Evolutionary conservation across 2,329 filamentous ascomycete genomes (phyloP).

Genomic region (Cytospora piceae): DNA sequence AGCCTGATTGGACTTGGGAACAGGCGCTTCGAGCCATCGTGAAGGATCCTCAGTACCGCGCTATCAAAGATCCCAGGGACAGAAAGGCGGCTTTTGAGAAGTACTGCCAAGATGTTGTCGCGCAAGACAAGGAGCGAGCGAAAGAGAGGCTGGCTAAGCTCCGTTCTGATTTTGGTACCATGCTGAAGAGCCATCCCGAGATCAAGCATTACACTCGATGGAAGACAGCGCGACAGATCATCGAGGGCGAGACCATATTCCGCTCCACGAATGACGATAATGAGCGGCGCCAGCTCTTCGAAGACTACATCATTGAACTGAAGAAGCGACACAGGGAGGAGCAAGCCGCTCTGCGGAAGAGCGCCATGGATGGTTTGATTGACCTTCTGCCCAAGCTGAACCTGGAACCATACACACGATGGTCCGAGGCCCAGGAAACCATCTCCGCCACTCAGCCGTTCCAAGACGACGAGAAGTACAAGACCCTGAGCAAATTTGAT

Average conservation of each 20-base stretch:
- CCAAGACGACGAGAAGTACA: slow-evolving; percentile 81
- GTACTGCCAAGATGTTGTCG: slow-evolving; percentile 85
- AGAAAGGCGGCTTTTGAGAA: slow-evolving; percentile 92
- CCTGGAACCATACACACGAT: slow-evolving; percentile 90
- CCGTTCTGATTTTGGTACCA: slow-evolving; percentile 89
- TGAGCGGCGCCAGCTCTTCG: slow-evolving; percentile 87
- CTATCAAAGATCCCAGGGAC: slow-evolving; percentile 90
- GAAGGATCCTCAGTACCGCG: slow-evolving; percentile 89
- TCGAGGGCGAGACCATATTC: slow-evolving; percentile 95
- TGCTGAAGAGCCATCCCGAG: slow-evolving; percentile 95
- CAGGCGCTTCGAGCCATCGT: slow-evolving; percentile 84
- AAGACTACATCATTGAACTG: slow-evolving; percentile 87
- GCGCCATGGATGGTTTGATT: slow-evolving; percentile 82
- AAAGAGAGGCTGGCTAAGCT: slow-evolving; percentile 92
- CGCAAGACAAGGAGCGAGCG: slow-evolving; percentile 91
- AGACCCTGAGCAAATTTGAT: slow-evolving; percentile 83
- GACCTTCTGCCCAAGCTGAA: slow-evolving; percentile 78
- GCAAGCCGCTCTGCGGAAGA: slow-evolving; percentile 72
- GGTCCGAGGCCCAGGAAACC: slow-evolving; percentile 84
- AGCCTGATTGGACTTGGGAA: slow-evolving; percentile 92
- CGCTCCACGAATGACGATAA: slow-evolving; percentile 85
- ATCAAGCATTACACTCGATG: slow-evolving; percentile 97
- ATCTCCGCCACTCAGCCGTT: slow-evolving; percentile 80
- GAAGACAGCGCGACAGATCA: slow-evolving; percentile 93
- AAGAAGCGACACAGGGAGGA: slow-evolving; percentile 79